phyloP scores from a whole-genome alignment of 495 filamentous ascomycete genomes.

The Neurospora sp. region DNA sequence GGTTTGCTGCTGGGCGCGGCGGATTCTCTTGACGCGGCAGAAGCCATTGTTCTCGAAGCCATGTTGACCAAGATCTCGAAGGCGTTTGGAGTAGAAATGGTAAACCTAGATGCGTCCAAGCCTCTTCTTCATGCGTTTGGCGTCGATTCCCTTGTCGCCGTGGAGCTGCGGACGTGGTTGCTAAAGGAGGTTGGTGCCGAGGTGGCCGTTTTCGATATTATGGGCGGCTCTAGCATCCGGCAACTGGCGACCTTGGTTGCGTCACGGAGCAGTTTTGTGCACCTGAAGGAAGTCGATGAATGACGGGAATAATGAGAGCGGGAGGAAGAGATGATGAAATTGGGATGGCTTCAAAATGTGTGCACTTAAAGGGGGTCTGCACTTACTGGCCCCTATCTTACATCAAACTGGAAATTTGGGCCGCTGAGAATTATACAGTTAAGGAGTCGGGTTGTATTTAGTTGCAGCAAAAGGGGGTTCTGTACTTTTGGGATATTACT shows the following conservation, averaged over 20 bases:
- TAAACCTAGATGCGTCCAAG: conserved; percentile 7
- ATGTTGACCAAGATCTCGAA: conserved; percentile 21
- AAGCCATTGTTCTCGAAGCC: conserved; percentile 13
- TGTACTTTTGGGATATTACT: too few species aligned
- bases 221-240: conserved; percentile 13
- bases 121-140: conserved; percentile 36
- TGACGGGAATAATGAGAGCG: neutral
- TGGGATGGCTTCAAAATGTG: too few species aligned
- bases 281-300: neutral
- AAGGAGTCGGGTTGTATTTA: too few species aligned
- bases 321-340: too few species aligned
- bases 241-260: neutral
- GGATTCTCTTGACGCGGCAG: conserved; percentile 4
- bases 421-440: too few species aligned
- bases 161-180: conserved; percentile 50
- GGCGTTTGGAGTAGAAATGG: conserved; percentile 18
- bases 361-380: too few species aligned
- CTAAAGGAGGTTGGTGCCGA: conserved; percentile 32
- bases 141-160: conserved; percentile 47
- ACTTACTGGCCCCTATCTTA: too few species aligned
- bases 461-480: too few species aligned
- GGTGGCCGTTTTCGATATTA: conserved; percentile 40
- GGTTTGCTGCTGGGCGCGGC: neutral
- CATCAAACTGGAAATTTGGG: too few species aligned
- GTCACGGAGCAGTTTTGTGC: neutral